Base-by-base conservation (phyloP, 2,329 filamentous ascomycete genomes). In the Apiospora aurea region DNA sequence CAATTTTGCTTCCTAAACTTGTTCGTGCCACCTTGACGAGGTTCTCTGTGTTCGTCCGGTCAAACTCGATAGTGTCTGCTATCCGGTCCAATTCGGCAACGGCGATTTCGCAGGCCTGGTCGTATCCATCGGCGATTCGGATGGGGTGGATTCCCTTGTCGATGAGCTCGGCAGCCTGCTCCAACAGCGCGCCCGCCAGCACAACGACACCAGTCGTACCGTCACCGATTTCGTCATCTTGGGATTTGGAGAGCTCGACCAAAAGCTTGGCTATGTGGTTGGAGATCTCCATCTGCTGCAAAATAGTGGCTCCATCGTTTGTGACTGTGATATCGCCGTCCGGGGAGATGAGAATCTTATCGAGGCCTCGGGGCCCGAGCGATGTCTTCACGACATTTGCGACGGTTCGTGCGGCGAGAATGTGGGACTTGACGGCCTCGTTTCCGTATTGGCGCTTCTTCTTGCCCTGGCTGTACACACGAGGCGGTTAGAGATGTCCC, bases 71-170 rank as follows among this genome's bases (percentile, higher is more conserved):
- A 72, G 91, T 90, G 82, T 99, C 97, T 77, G 94, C 95, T 82
- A 99, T 97, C 79, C 90, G 91, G 84, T 99, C 96, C 69, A 99
- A 88, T 85, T 98, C 94, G 43, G 92, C 91, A 71, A 98, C 93
- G 61, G 96, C 96, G 78, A 98, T 96, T 82, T 99, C 97, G 81
- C 97, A 99, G 72, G 96, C 96, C 80, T 97, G 92, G 82, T 99
- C 96, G 85, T 97, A 99, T 70, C 96, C 96, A 83, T 99, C 96
- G 76, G 97, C 97, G 85, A 99, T 98, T 78, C 97, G 90, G 82
- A 99, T 99, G 74, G 96, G 96, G 85, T 99, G 96, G 79, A 99
- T 99, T 81, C 96, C 97, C 90, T 99, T 99, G 89, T 99, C 97
- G 82, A 99, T 98, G 78, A 99, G 90, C 82, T 98, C 96, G 75